Percentiles rank a stretch among this genome's conserved stretches.
These are phyloP conservation scores for Astragalus membranaceus DNA, from an alignment of 306 rosid species.

Conservation along the genomic window DNA sequence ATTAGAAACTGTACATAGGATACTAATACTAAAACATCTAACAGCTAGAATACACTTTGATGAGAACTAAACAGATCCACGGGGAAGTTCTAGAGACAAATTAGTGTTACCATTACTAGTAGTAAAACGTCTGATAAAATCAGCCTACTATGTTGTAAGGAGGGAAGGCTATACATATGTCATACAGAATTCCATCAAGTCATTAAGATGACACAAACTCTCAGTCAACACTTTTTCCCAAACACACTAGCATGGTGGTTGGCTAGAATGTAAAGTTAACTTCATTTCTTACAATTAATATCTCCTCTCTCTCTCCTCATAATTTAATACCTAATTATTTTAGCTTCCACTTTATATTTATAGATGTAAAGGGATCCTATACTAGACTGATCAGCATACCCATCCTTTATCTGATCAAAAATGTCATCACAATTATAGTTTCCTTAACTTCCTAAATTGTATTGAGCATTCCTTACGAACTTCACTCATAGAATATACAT, in stretches of 20 bases:
- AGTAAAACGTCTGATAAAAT: background rate
- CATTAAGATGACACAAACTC: background rate
- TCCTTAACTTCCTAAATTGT: too few relatives aligned
- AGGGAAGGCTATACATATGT: background rate
- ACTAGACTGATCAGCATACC: background rate
- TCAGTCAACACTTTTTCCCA: background rate
- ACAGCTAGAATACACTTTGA: background rate
- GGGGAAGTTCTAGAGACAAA: background rate
- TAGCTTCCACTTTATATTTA: background rate
- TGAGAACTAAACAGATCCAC: background rate
- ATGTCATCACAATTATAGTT: slow-evolving; percentile 1
- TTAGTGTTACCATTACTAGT: background rate
- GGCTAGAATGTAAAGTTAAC: background rate
- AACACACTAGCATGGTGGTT: background rate
- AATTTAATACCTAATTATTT: slow-evolving; percentile 5
- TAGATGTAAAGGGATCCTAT: slow-evolving; percentile 8
- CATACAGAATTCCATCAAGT: background rate
- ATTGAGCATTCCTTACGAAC: too few relatives aligned
- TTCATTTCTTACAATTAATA: background rate
- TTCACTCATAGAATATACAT: background rate
- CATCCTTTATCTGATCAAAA: background rate
- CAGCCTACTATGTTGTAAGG: background rate
- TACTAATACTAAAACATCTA: background rate
- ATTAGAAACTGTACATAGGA: background rate
- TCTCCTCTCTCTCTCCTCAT: background rate